These are phyloP conservation scores for Tothia fuscella DNA, from an alignment of 2,329 filamentous ascomycete species.

Conservation along the genomic window DNA sequence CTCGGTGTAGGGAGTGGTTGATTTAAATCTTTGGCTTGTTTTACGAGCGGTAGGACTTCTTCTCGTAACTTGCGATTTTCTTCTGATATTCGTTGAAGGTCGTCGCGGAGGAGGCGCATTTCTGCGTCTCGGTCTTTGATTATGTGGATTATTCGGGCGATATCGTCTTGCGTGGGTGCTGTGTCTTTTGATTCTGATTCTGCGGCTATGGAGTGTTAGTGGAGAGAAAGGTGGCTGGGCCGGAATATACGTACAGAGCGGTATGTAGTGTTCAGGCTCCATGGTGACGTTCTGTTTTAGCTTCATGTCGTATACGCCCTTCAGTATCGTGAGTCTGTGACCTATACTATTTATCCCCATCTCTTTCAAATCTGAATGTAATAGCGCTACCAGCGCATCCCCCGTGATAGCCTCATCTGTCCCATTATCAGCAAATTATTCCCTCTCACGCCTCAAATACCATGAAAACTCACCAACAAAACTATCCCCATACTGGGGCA, in stretches of 20 bases:
- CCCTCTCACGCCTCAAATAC: background rate
- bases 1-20: slow-evolving; percentile 61
- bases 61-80: slow-evolving; percentile 83
- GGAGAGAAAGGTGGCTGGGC: background rate
- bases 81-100: slow-evolving; percentile 45
- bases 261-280: slow-evolving; percentile 87
- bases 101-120: slow-evolving; percentile 56
- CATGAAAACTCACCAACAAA: slow-evolving; percentile 59
- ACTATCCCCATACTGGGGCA: slow-evolving; percentile 69
- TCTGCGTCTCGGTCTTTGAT: slow-evolving; percentile 80
- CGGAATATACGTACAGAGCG: slow-evolving; percentile 57
- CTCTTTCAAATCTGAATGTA: slow-evolving; percentile 87
- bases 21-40: slow-evolving; percentile 81
- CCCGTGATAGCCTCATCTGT: slow-evolving; percentile 89
- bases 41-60: slow-evolving; percentile 81
- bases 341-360: slow-evolving; percentile 90
- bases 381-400: slow-evolving; percentile 76
- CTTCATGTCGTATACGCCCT: slow-evolving; percentile 93
- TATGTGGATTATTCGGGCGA: slow-evolving; percentile 80
- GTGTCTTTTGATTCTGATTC: slow-evolving; percentile 79
- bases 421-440: slow-evolving; percentile 10
- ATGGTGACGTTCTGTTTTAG: slow-evolving; percentile 83
- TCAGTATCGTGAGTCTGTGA: slow-evolving; percentile 86
- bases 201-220: slow-evolving; percentile 49
- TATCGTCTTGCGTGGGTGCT: slow-evolving; percentile 82